Evolutionary conservation across 2,329 filamentous ascomycete species (phyloP).

Genomic region (Domatiomyces catenatus): DNA sequence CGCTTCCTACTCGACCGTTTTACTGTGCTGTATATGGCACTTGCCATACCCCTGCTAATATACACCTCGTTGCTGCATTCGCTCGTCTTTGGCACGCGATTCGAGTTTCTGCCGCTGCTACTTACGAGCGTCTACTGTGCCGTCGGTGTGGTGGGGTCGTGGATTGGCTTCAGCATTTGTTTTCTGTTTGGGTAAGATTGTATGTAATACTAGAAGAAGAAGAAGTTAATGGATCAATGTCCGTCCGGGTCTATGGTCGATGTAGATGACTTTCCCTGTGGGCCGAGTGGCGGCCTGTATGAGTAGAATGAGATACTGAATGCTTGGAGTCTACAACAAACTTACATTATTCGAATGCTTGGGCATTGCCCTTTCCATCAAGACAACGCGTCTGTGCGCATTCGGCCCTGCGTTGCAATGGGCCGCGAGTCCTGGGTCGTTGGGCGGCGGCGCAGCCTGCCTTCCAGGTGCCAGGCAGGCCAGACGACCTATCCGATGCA

Average conservation of each 20-base stretch:
- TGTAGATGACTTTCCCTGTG: too few species aligned
- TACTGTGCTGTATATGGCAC: constrained; percentile 71
- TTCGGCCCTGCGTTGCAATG: neutral
- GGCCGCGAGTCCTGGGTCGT: neutral
- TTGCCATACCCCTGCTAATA: constrained; percentile 74
- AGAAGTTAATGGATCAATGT: neutral
- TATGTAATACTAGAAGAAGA: constrained; percentile 5
- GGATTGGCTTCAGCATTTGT: constrained; percentile 85
- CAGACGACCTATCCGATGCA: neutral
- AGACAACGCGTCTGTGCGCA: neutral
- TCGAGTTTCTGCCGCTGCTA: constrained; percentile 91
- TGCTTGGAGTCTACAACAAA: neutral
- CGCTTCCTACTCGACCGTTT: constrained; percentile 87
- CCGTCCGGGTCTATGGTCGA: too few species aligned
- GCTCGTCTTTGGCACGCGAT: constrained; percentile 64
- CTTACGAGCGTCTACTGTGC: constrained; percentile 91
- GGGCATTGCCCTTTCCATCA: neutral
- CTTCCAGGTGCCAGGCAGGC: neutral
- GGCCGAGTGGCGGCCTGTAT: too few species aligned
- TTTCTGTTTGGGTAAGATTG: constrained; percentile 48
- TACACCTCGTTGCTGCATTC: constrained; percentile 79
- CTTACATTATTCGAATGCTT: neutral
- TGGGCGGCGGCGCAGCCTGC: neutral
- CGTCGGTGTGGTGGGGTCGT: constrained; percentile 87
- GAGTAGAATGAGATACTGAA: too few species aligned